Evolutionary conservation across 139 green algal genomes (phyloP).

Genomic region (Tetratostichococcus sp.): DNA sequence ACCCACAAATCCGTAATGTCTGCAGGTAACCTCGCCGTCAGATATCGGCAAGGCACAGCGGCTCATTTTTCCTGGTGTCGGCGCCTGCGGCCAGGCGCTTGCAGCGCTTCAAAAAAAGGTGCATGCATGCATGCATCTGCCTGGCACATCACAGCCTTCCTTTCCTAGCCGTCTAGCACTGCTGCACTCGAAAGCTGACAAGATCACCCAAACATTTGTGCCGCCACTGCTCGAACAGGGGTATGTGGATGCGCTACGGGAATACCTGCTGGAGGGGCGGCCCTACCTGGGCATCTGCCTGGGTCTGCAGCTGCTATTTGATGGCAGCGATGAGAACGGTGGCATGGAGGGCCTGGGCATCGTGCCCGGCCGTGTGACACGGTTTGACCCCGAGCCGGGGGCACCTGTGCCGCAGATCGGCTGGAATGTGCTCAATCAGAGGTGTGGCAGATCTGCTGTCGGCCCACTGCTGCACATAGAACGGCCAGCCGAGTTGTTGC

Average conservation of each 20-base stretch:
- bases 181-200: too few species aligned
- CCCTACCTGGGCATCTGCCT: constrained; percentile 98
- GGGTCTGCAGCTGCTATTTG: constrained; percentile 96
- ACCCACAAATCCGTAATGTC: too few species aligned
- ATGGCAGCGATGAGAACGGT: constrained; percentile 92
- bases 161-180: too few species aligned
- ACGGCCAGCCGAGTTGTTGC: too few species aligned
- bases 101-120: constrained; percentile 48
- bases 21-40: constrained; percentile 29
- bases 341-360: constrained; percentile 90
- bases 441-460: constrained; percentile 4
- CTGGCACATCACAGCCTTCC: too few species aligned
- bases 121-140: too few species aligned
- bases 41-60: constrained; percentile 70
- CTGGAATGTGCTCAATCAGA: constrained; percentile 85
- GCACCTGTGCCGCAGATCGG: constrained; percentile 96
- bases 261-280: constrained; percentile 71
- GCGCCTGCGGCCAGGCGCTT: constrained; percentile 89
- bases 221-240: constrained; percentile 22
- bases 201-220: too few species aligned
- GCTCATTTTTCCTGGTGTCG: constrained; percentile 96
- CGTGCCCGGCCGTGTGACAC: constrained; percentile 71
- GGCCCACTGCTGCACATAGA: neutral
- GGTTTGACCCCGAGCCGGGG: constrained; percentile 69
- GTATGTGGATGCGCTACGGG: constrained; percentile 69